Evolutionary conservation across 2,329 filamentous ascomycete species (phyloP).

Genomic region (Metarhizium album): DNA sequence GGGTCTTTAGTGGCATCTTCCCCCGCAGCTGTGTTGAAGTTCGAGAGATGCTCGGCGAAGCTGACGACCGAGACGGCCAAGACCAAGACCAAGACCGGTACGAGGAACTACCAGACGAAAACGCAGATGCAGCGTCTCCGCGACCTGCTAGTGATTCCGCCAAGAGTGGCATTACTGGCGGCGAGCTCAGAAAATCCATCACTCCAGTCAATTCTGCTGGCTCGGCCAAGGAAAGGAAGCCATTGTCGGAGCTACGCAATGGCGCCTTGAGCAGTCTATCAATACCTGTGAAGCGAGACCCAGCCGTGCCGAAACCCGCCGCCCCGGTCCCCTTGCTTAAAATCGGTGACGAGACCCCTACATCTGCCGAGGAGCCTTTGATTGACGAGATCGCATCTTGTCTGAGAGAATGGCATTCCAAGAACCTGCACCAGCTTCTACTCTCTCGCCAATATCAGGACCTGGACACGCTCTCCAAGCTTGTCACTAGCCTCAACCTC

Average conservation of each 20-base stretch:
- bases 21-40: constrained; percentile 91
- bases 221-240: constrained; percentile 16
- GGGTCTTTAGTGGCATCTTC: constrained; percentile 98
- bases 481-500: constrained; percentile 76
- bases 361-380: constrained; percentile 76
- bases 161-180: constrained; percentile 39
- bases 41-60: constrained; percentile 77
- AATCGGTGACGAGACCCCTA: constrained; percentile 92
- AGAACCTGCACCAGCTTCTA: constrained; percentile 85
- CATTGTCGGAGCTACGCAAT: constrained; percentile 28
- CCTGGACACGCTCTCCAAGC: constrained; percentile 68
- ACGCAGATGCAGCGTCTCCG: constrained; percentile 13
- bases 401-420: constrained; percentile 95
- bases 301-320: constrained; percentile 62
- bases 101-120: constrained; percentile 20
- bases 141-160: constrained; percentile 37
- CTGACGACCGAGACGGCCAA: constrained; percentile 41
- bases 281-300: constrained; percentile 46
- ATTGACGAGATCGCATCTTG: constrained; percentile 98
- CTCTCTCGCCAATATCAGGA: constrained; percentile 71
- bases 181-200: constrained; percentile 26
- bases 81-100: constrained; percentile 33
- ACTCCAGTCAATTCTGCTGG: constrained; percentile 18
- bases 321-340: constrained; percentile 96
- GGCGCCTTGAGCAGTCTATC: constrained; percentile 33